Base-by-base conservation (phyloP, 257 asterid species). In the Solanum chiquidenum region DNA sequence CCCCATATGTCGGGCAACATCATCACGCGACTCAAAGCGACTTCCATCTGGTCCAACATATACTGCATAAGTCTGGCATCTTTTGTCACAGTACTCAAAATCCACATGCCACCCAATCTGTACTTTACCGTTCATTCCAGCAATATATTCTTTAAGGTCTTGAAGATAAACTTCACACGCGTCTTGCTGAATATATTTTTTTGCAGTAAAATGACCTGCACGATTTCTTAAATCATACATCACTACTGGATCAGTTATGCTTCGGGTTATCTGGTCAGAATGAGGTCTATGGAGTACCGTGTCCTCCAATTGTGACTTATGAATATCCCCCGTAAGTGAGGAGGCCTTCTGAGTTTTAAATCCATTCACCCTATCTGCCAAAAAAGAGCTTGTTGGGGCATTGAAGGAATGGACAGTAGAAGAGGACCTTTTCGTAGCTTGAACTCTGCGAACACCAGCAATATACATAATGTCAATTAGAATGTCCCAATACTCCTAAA, bases 21-120 rank as follows among this genome's bases (percentile, higher is more conserved):
- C 98, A 87, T 92, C 92, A 95, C 88, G 86, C 12, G 98, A 93
- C 86, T 91, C 94, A 91, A 94, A 91, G 90, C 93, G 94, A 80
- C 89, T 91, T 21, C 98, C 98, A 87, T 94, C 95, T 58, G 98
- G 98, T 68, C 95, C 92, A 86, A 91, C 80, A 87, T 94, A 97
- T 73, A 92, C 90, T 87, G 96, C 93, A 83, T 90, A 90, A 66
- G 99, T 97, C 80, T 90, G 94, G 86, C 85, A 87, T 73, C 87
- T 89, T 84, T 87, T 90, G 55, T 90, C 71, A 72, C 94, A 92
- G 87, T 92, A 96, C 71, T 91, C 94, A 76, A 96, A 95, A 85
- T 94, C 98, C 86, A 96, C 98, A 37, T 25, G 91, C 99, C 99
- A 97, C 89, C 98, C 98, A 58, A 58, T 88, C 91, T 98, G 82